Base-by-base conservation (phyloP, 352 stramenopile genomes). In the Phytopythium delawarense region DNA sequence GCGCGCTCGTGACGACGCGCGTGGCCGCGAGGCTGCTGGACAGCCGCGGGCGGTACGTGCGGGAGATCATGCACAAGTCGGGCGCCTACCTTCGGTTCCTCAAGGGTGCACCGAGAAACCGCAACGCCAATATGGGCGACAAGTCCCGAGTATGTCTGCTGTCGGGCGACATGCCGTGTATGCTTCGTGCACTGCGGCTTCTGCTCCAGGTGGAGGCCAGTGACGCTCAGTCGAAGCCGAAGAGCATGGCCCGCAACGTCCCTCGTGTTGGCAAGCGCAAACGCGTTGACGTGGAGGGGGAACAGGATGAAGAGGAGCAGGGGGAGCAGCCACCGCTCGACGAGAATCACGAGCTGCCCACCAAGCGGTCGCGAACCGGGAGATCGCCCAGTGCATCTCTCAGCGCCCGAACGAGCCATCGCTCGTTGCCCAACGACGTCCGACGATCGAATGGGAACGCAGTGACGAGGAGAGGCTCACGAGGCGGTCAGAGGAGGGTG, bases 141-240 rank as follows among this genome's bases (percentile, higher is more conserved):
- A 46, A 23, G 20, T 46, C 20, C 8, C 51, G 51, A 2, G 28
- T 91, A 7, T 89, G 79, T 50, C 59, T 88, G 12, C 67, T 91
- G 55, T 78, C 67, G 25, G 79, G 82, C 2, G 78, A 87, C 9
- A 75, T 82, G 66, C 32, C 57, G 20, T 69, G 66, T 25, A 78
- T 87, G 7, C 67, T 91, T 56, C 71, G 71, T 9, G 82, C 79
- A 1, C 61, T 89, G 59, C 71, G 78, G 32, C 66, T 91, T 5
- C 62, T 91, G 15, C 67, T 91, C 39, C 76, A 85, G 44, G 67
- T 87, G 42, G 63, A 88, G n/a, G 79, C 82, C 25, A 75, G 75
- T 25, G 81, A 89, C 48, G 67, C 60, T 2, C 35, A 23, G 53
- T 83, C 84, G 39, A 78, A 75, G 16, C 81, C 67, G 49, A 85